Percentiles rank a stretch among this genome's conserved stretches.
Evolutionary conservation across 176 grass and related monocot genomes (phyloP).

Genomic region (Elaeis guineensis): DNA sequence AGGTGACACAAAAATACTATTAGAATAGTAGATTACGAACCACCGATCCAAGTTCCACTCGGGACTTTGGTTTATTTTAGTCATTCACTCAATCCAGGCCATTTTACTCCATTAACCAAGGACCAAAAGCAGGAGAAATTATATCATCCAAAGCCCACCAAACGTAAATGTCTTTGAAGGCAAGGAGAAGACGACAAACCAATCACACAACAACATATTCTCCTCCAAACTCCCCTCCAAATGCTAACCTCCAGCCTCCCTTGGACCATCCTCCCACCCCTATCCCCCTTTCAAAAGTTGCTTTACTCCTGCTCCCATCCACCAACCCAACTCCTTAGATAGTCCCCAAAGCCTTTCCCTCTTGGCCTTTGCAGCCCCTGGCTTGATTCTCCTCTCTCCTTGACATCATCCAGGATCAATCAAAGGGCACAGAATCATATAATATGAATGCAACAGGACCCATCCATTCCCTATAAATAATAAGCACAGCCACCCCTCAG

Average conservation of each 20-base stretch:
- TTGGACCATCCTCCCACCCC: constrained; percentile 69
- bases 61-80: no score
- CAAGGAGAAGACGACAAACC: constrained; percentile 49
- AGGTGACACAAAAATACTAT: no score
- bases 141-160: not conserved
- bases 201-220: constrained; percentile 63
- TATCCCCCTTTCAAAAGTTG: constrained; percentile 59
- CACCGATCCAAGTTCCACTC: no score
- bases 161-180: constrained; percentile 10
- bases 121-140: constrained; percentile 8
- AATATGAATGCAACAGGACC: constrained; percentile 64
- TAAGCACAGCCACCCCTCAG: constrained; percentile 14
- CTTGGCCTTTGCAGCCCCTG: constrained; percentile 59
- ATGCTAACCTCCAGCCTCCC: constrained; percentile 37
- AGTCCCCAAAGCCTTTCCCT: constrained; percentile 29
- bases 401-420: constrained; percentile 29
- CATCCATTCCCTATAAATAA: constrained; percentile 42
- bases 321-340: constrained; percentile 28
- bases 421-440: constrained; percentile 74
- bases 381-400: constrained; percentile 61
- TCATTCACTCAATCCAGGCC: no score
- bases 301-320: constrained; percentile 33
- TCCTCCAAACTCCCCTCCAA: constrained; percentile 45
- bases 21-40: no score
- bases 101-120: not conserved